Evolutionary conservation across 2,329 filamentous ascomycete species (phyloP), one percentile per base, ranked within the genome.

Genomic region (Fusarium denticulatum): DNA sequence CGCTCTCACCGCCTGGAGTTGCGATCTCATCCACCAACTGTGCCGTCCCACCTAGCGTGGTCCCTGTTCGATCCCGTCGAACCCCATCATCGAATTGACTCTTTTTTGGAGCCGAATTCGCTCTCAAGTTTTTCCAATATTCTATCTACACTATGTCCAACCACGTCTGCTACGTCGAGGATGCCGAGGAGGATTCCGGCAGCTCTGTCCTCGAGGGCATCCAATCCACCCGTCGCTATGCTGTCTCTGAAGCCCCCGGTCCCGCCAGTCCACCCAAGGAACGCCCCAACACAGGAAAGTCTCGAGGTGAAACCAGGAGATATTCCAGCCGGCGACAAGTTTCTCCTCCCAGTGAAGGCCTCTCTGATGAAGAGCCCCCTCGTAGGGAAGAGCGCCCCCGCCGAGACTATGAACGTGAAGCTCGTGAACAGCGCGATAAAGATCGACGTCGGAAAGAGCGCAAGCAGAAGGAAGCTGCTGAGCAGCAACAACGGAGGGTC

Each of bases 101-200:
- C 73, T 77, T 72, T 72, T 45, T 62, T 61, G 46, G 67, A 72
- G 64, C 62, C 60, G 63, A 74, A 76, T 73, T 67, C 61, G 70
- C 73, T 64, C 64, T 74, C 56, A 68, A 74, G 57, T 72, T 69
- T 71, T 57, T 70, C 56, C 49, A 61, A 53, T 60, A 40, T 47
- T 71, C 56, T 59, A 69, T 53, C 69, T 57, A 72, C 79, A 81
- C 77, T 78, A 89, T 89, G 86, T 81, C 85, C 64, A 78, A 80
- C 34, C 73, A 81, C 75, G 81, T 85, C 61, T 84, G 84, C 64
- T 85, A 85, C 77, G 82, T 88, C 65, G 85, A 89, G 78, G 88
- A 89, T 63, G 86, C 82, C 52, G 86, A 88, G 76, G 86, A 89
- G 74, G 87, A 88, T 57, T 81, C 82, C 18, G 86, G 83, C 45